Base-by-base conservation (phyloP, 2,329 filamentous ascomycete species). In the Fusarium sacchari region DNA sequence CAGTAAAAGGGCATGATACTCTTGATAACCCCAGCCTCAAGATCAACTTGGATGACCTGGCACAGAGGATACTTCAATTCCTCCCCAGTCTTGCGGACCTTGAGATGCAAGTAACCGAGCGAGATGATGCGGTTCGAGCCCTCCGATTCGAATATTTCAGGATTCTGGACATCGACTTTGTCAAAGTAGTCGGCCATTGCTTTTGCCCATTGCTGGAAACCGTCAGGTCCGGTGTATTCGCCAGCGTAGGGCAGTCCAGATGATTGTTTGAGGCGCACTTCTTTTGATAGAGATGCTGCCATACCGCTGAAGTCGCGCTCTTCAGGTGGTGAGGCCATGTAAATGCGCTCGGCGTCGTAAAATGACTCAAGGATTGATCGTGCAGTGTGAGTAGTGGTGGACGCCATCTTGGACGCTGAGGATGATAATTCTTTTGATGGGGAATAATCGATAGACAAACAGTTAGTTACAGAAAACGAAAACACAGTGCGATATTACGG, bases 1-100 rank as follows among this genome's bases (percentile, higher is more conserved):
- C 82, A 82, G 49, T 83, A 82, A 62, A 82, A 83, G 2, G 81
- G 76, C 59, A 74, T 76, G 1, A 82, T 78, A 30, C 78, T 74
- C 18, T 71, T 71, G 30, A 83, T 79, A 17, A 76, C 69, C 4
- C 80, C 81, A 13, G 76, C 78, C 24, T 80, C 78, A 20, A 80
- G 49, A 67, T 82, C 80, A 37, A 83, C 78, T 15, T 72, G 79
- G 12, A 82, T 57, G 13, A 74, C 68, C 71, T 83, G 81, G 17
- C 74, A 77, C 8, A 82, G 43, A 2, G 81, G 81, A 20, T 69
- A 77, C 8, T 77, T 36, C 55, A 80, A 50, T 57, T 80, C 72
- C 64, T 80, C 67, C 7, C 79, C 79, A 14, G 76, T 82, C 53
- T 77, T 78, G 43, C 80, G 76, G 12, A 80, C 79, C 40, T 72